Conservation (phyloP, 208 protist species). For the Acanthamoeba healyi region DNA sequence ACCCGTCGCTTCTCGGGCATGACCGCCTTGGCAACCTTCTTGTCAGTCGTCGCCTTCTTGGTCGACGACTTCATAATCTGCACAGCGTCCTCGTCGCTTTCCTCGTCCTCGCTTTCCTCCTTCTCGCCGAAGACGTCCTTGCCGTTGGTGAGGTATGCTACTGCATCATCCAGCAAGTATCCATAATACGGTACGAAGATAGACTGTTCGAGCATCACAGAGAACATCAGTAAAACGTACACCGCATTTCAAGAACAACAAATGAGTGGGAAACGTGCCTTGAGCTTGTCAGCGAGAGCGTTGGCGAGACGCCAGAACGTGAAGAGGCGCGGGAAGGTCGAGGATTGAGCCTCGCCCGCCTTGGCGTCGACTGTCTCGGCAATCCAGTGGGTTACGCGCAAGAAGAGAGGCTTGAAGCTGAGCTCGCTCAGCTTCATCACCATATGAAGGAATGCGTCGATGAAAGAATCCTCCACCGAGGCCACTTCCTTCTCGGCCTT, state of each 20-base stretch:
- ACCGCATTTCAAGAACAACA: neutral
- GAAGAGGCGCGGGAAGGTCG: constrained; percentile 63
- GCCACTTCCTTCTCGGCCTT: constrained; percentile 58
- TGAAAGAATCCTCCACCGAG: constrained; percentile 77
- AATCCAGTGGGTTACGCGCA: constrained; percentile 79
- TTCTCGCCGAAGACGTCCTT: constrained; percentile 12
- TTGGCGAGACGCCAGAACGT: constrained; percentile 80
- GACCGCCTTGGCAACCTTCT: neutral
- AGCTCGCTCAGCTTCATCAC: constrained; percentile 86
- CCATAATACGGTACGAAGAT: constrained; percentile 85
- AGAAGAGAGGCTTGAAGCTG: constrained; percentile 84
- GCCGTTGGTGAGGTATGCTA: neutral
- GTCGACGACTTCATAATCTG: neutral
- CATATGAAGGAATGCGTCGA: constrained; percentile 79
- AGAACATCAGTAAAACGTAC: neutral
- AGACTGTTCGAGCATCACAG: neutral
- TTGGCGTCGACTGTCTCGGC: neutral
- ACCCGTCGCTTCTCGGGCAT: neutral
- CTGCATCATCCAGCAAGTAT: constrained; percentile 54
- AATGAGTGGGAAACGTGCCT: neutral
- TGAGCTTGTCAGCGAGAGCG: constrained; percentile 75
- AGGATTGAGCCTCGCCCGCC: constrained; percentile 9
- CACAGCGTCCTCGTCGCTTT: constrained; percentile 2
- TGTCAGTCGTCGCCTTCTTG: neutral
- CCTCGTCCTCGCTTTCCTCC: neutral